Evolutionary conservation across 345 rosid genomes (phyloP).

Genomic region (Eucalyptus rudis): DNA sequence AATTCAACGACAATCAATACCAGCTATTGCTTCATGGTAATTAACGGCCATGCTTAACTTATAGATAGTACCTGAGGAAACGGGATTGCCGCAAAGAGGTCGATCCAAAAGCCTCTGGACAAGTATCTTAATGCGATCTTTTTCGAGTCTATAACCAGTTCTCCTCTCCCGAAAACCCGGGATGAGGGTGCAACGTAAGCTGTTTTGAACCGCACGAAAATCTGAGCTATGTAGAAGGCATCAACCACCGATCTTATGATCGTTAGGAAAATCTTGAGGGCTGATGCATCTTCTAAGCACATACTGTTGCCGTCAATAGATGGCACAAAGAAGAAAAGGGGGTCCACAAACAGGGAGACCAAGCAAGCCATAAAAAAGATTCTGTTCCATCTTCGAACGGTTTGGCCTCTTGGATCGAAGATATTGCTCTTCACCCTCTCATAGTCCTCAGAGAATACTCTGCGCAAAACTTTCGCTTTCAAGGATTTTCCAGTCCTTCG

Average conservation of each 20-base stretch:
- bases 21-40: background rate
- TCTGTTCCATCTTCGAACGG: conserved; percentile 17
- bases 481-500: background rate
- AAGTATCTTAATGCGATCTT: conserved; percentile 22
- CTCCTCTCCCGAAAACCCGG: conserved; percentile 29
- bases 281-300: conserved; percentile 14
- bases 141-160: conserved; percentile 22
- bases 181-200: conserved; percentile 31
- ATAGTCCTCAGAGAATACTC: conserved; percentile 8
- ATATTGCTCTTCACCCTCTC: conserved; percentile 3
- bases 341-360: conserved; percentile 23
- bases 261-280: conserved; percentile 8
- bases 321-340: conserved; percentile 22
- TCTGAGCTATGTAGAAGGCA: conserved; percentile 16
- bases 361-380: conserved; percentile 20
- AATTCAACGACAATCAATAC: background rate
- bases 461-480: background rate
- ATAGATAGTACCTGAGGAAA: conserved; percentile 24
- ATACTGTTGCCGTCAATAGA: background rate
- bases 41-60: background rate
- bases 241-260: conserved; percentile 15
- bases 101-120: conserved; percentile 17
- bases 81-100: conserved; percentile 24
- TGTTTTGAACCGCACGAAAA: conserved; percentile 21
- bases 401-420: conserved; percentile 28